These are phyloP conservation scores for Melampsora abietis-canadensis DNA, from an alignment of 1,284 basidiomycete species.

Conservation along the genomic window DNA sequence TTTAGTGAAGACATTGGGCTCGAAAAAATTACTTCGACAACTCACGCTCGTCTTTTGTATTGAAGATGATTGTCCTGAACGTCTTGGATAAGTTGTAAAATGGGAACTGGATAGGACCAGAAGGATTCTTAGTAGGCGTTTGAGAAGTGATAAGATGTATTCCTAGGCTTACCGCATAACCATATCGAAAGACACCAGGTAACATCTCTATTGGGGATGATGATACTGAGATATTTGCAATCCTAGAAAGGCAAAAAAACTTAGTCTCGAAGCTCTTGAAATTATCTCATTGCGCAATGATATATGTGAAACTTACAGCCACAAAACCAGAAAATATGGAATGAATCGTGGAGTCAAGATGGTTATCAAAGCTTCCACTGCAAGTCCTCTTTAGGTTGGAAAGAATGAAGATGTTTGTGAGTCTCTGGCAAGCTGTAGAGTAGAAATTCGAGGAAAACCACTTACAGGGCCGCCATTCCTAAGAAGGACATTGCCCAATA, in stretches of 20 bases:
- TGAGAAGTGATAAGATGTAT: background rate
- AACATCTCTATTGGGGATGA: conserved; percentile 21
- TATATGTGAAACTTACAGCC: conserved; percentile 24
- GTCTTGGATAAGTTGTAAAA: conserved; percentile 23
- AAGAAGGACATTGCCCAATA: conserved; percentile 37
- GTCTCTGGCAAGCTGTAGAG: background rate
- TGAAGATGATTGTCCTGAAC: conserved; percentile 22
- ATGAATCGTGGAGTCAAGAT: conserved; percentile 21
- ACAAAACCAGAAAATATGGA: conserved; percentile 34
- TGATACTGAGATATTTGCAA: conserved; percentile 31
- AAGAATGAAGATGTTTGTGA: background rate
- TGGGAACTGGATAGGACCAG: conserved; percentile 14
- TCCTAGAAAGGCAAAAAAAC: conserved; percentile 9
- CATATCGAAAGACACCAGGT: conserved; percentile 26
- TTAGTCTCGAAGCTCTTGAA: background rate
- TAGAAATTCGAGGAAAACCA: background rate
- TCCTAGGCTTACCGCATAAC: conserved; percentile 13
- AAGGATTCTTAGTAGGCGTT: background rate
- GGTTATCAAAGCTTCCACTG: conserved; percentile 22
- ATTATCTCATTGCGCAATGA: background rate
- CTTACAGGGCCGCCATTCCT: conserved; percentile 32
- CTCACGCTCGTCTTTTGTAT: conserved; percentile 39
- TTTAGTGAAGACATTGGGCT: background rate
- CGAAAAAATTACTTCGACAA: background rate
- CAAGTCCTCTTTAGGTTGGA: conserved; percentile 16